phyloP scores from a whole-genome alignment of 2,329 filamentous ascomycete genomes.

The Talaromyces sp. region DNA sequence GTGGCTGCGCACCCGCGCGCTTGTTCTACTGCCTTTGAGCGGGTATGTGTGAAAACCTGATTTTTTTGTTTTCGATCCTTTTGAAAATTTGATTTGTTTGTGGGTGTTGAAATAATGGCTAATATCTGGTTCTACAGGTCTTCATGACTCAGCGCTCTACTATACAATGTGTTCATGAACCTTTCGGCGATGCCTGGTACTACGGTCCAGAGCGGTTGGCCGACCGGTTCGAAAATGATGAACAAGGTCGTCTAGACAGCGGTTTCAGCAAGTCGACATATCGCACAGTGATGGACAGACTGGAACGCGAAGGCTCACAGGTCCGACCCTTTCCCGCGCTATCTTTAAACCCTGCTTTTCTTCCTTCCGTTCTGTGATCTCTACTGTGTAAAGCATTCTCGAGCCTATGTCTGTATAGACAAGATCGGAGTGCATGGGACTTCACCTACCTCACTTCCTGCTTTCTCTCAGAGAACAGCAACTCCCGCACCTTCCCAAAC shows the following conservation, averaged over 20 bases:
- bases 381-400: background rate
- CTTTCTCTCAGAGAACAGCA: background rate
- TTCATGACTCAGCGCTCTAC: slow-evolving; percentile 92
- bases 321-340: slow-evolving; percentile 55
- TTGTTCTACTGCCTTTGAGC: slow-evolving; percentile 95
- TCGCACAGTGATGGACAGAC: slow-evolving; percentile 71
- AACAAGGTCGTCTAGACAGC: slow-evolving; percentile 47
- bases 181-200: slow-evolving; percentile 96
- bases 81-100: background rate
- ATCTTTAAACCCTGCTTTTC: slow-evolving; percentile 19
- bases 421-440: background rate
- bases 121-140: slow-evolving; percentile 59
- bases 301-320: slow-evolving; percentile 73
- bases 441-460: background rate
- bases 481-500: background rate
- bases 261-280: slow-evolving; percentile 51
- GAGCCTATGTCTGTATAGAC: background rate
- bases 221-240: slow-evolving; percentile 74
- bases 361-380: slow-evolving; percentile 6
- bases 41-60: slow-evolving; percentile 59
- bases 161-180: slow-evolving; percentile 86
- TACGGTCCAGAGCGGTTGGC: slow-evolving; percentile 88
- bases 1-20: slow-evolving; percentile 91
- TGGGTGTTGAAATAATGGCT: background rate
- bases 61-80: background rate